Evolutionary conservation across 495 filamentous ascomycete species (phyloP), one percentile per base, ranked within the genome.

Genomic region (Xeromyces bisporus): DNA sequence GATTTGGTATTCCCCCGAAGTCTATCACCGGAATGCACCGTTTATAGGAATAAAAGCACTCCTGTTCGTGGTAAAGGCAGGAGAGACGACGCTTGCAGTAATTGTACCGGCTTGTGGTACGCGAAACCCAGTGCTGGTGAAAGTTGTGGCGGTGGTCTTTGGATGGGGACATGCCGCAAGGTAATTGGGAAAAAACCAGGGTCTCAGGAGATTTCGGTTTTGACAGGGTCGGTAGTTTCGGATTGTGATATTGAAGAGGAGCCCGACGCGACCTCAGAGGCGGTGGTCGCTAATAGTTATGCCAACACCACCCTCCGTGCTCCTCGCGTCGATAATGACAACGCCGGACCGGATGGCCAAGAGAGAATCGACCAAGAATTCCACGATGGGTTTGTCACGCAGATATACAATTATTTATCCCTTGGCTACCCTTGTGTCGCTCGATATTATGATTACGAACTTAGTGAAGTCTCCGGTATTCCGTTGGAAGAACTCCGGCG

Each of bases 401-500:
- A 94, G 51, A 82, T 94, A 11, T 94, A 86, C 60, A 93, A 94
- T 47, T 94, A 94, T 54, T 64, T 94, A 9, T 91, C 82, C 1
- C 67, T 94, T 13, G 85, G 86, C 2, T 94, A 91, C 48, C 82
- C 85, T 6, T 72, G 79, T 10, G 65, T 85, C 15, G 86, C 84
- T 7, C 71, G 78, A 8, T 68, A 68, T 32, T 94, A 77, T 45
- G 86, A 94, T 49, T 55, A 68, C 25, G 86, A 94, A 53, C 62
- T 94, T 14, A 67, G 73, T 46, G 75, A 73, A 47, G 85, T 93
- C 29, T 78, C 77, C 18, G 62, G 66, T 3, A 72, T 87, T 13
- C 34, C 65, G 0, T 37, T 81, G 17, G 58, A 64, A 15, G 68
- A 80, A 26, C 63, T 94, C 24, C 63, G 80, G 35, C 57, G 58